Evolutionary conservation across 2,329 filamentous ascomycete species (phyloP), one percentile per base, ranked within the genome.

Genomic region (Ophiostoma ips): DNA sequence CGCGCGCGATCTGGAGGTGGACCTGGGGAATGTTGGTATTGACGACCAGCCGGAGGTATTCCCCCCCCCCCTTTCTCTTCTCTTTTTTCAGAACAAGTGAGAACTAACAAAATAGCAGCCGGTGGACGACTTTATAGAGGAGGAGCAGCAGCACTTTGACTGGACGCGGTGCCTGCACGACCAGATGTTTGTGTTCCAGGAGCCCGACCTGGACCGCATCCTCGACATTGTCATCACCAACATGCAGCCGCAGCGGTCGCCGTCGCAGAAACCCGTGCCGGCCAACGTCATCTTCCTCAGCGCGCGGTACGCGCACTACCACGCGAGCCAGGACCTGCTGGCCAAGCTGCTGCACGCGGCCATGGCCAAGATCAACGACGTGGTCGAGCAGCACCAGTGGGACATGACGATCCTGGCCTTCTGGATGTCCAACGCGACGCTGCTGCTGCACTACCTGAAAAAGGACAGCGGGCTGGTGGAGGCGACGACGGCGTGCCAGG

Each of bases 161-260:
- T 98, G 92, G 92, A 84, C 84, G 55, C 77, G 85, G 58, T 98
- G 92, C 65, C 72, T 95, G 46, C 87, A 95, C 62, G 92, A 98
- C 63, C 92, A 98, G 64, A 98, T 98, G 92, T 98, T 98, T 63
- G 92, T 98, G 35, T 98, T 98, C 63, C 92, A 98, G 64, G 90
- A 96, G 58, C 83, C 79, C 62, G 90, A 98, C 62, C 75, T 98
- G 48, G 84, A 90, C 52, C 81, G 83, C 52, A 95, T 98, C 60
- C 75, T 98, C 57, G 85, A 95, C 62, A 92, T 96, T 50, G 81
- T 96, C 62, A 94, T 98, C 62, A 96, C 90, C 54, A 90, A 92
- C 60, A 96, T 98, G 92, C 94, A 87, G 1, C 92, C 92, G 1
- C 89, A 95, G 67, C 76, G 92, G 58, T 95, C 90, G 30, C 87